phyloP scores from a whole-genome alignment of 2,329 filamentous ascomycete species.

The Colletotrichum neosansevieriae region DNA sequence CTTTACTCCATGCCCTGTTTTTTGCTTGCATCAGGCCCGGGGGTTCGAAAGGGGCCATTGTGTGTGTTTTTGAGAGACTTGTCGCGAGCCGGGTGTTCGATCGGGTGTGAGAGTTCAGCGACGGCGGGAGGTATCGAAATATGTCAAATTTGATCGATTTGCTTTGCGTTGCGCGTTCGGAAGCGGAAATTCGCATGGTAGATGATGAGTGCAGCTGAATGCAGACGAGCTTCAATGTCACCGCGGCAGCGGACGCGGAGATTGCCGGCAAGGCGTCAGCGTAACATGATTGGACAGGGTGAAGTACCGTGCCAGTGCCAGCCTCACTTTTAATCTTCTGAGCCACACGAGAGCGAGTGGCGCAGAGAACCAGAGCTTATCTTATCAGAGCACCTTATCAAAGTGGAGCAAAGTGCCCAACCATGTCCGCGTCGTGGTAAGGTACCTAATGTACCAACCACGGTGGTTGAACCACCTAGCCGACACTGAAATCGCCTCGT shows the following conservation, averaged over 20 bases:
- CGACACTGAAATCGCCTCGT: too few relatives aligned
- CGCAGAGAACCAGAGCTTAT: not conserved
- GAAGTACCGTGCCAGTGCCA: not conserved
- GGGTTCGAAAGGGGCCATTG: constrained; percentile 27
- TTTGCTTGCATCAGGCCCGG: constrained; percentile 11
- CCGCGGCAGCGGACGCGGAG: not conserved
- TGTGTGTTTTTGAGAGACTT: not conserved
- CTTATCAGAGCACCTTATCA: not conserved
- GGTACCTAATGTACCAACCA: too few relatives aligned
- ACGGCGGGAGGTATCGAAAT: not conserved
- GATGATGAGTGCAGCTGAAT: not conserved
- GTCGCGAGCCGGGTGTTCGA: not conserved
- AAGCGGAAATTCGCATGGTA: not conserved
- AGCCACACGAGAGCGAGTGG: not conserved
- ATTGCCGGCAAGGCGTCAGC: not conserved
- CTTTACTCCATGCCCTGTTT: constrained; percentile 16
- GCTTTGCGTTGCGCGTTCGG: not conserved
- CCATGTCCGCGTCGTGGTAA: too few relatives aligned
- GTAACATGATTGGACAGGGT: constrained; percentile 1
- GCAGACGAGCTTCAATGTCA: not conserved
- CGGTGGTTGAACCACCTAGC: too few relatives aligned
- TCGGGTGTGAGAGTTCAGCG: not conserved
- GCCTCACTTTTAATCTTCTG: not conserved
- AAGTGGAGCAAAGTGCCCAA: not conserved
- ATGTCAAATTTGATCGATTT: not conserved